A percentile compares a stretch with the other conserved stretches of the same genome.
phyloP scores from a whole-genome alignment of 1,284 basidiomycete genomes.

The Lentinula novae-zelandiae region DNA sequence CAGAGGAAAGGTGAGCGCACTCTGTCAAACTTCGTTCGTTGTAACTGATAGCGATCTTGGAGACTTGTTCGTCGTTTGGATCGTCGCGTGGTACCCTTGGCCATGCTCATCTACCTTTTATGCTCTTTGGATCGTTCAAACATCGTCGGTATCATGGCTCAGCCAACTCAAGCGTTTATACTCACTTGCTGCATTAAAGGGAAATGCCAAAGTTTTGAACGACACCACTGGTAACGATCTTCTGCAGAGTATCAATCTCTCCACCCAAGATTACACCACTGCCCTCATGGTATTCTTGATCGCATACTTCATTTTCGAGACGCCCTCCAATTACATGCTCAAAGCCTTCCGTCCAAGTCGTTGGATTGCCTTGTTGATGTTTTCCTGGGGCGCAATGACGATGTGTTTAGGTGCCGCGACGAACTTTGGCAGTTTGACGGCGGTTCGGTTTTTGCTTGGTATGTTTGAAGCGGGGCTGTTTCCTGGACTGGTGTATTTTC shows the following conservation, averaged over 20 bases:
- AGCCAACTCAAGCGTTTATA: neutral
- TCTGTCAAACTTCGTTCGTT: too few species aligned
- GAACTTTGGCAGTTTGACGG: constrained; percentile 30
- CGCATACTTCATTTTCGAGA: constrained; percentile 34
- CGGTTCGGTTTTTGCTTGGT: constrained; percentile 26
- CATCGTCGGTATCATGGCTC: constrained; percentile 23
- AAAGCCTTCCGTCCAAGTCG: constrained; percentile 37
- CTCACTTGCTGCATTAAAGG: constrained; percentile 17
- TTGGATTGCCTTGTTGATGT: constrained; percentile 37
- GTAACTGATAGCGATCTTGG: neutral
- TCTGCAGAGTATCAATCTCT: constrained; percentile 26
- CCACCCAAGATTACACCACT: constrained; percentile 30
- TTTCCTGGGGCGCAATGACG: constrained; percentile 38
- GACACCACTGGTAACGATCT: constrained; percentile 28
- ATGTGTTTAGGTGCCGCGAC: constrained; percentile 29
- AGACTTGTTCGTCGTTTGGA: constrained; percentile 21
- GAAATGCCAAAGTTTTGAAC: constrained; percentile 35
- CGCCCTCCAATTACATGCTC: constrained; percentile 38
- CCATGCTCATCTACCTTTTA: constrained; percentile 32
- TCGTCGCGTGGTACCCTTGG: constrained; percentile 24
- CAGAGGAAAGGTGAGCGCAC: constrained; percentile 4
- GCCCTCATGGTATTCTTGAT: constrained; percentile 37
- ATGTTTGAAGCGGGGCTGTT: constrained; percentile 28
- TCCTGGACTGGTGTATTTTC: constrained; percentile 28
- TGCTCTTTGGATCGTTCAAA: constrained; percentile 36